phyloP scores from a whole-genome alignment of 2,329 filamentous ascomycete genomes.

The Epichloe glyceriae region DNA sequence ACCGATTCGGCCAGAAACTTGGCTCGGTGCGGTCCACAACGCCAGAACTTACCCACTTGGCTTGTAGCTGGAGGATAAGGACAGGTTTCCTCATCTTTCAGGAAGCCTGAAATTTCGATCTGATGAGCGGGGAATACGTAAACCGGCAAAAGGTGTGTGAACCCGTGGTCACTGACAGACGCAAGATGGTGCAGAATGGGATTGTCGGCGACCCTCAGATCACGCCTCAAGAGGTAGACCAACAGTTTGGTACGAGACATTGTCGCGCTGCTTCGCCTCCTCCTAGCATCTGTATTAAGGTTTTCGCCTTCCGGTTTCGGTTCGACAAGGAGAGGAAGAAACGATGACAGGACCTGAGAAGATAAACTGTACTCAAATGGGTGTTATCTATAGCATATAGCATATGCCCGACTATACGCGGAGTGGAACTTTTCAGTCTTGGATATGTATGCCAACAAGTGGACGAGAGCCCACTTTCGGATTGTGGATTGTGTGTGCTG shows the following conservation, averaged over 20 bases:
- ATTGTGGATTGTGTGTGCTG: background rate
- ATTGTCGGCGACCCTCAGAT: slow-evolving; percentile 63
- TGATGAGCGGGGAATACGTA: slow-evolving; percentile 59
- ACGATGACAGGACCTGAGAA: background rate
- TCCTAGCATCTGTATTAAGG: background rate
- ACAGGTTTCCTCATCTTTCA: slow-evolving; percentile 38
- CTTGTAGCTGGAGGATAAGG: slow-evolving; percentile 60
- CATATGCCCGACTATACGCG: background rate
- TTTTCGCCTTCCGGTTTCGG: background rate
- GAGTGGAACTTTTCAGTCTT: background rate
- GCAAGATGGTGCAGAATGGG: slow-evolving; percentile 51
- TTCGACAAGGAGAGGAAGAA: background rate
- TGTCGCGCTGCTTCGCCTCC: slow-evolving; percentile 6
- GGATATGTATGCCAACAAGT: background rate
- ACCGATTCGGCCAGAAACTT: slow-evolving; percentile 61
- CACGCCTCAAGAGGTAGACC: slow-evolving; percentile 59
- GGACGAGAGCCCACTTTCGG: background rate
- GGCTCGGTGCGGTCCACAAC: slow-evolving; percentile 58
- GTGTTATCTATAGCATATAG: background rate
- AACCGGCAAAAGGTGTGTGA: slow-evolving; percentile 58
- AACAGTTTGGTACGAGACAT: slow-evolving; percentile 38
- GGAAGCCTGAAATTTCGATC: slow-evolving; percentile 61
- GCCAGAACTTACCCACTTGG: slow-evolving; percentile 53
- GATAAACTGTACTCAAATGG: too few relatives aligned
- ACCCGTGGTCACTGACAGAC: slow-evolving; percentile 35